A percentile compares a stretch with the other conserved stretches of the same genome.
Evolutionary conservation across 352 stramenopile genomes (phyloP).

Genomic region (Pythium monospermum): DNA sequence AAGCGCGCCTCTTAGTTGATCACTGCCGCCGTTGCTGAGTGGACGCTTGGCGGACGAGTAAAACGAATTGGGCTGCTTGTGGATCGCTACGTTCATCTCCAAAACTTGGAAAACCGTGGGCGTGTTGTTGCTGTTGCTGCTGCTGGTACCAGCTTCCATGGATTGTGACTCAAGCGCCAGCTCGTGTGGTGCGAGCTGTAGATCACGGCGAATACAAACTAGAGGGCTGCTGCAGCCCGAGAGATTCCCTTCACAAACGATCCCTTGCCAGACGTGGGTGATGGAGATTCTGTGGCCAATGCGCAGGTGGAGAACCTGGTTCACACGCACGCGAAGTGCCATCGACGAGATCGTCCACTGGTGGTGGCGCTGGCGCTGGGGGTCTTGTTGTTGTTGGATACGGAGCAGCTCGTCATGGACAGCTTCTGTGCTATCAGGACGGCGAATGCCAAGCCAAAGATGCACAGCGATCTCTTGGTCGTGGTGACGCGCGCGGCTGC

Average conservation of each 20-base stretch:
- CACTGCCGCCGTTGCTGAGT: neutral
- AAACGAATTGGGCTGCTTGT: slow-evolving; percentile 14
- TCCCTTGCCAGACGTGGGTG: slow-evolving; percentile 12
- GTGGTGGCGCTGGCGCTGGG: neutral
- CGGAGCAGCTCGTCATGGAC: slow-evolving; percentile 1
- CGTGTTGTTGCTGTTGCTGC: neutral
- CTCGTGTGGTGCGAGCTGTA: slow-evolving; percentile 1
- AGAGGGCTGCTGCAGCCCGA: too few relatives aligned
- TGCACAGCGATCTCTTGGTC: neutral
- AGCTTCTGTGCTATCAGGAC: slow-evolving; percentile 3
- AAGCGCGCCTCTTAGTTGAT: slow-evolving; percentile 4
- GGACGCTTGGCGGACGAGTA: slow-evolving; percentile 10
- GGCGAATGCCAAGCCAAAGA: slow-evolving; percentile 12
- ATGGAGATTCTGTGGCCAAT: slow-evolving; percentile 7
- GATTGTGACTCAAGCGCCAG: slow-evolving; percentile 5
- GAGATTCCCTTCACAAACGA: too few relatives aligned
- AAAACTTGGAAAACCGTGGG: slow-evolving; percentile 4
- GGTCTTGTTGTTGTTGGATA: neutral
- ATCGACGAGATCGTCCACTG: neutral
- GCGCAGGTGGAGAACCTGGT: slow-evolving; percentile 5
- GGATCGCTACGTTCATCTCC: slow-evolving; percentile 8
- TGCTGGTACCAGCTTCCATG: neutral
- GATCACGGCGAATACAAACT: slow-evolving; percentile 3
- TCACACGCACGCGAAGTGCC: slow-evolving; percentile 1
- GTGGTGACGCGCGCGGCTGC: neutral